Base-by-base conservation (phyloP, 2,329 filamentous ascomycete genomes). In the Aspergillus ruber region DNA sequence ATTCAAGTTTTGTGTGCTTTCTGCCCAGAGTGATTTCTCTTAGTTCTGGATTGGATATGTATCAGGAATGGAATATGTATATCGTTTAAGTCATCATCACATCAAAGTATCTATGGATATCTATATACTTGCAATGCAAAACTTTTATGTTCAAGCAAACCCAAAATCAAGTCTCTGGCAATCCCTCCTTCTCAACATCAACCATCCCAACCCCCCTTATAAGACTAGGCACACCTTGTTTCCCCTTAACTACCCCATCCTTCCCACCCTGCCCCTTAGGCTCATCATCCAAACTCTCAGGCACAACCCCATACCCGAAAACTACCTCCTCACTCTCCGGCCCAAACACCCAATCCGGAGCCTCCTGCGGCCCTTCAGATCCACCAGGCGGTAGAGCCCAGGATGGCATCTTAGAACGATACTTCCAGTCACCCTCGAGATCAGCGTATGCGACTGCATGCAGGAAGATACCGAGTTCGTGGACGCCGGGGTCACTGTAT, bases 371-470 rank as follows among this genome's bases (percentile, higher is more conserved):
- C 0, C 90, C 90, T 41, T 80, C 80, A 60, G 79, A 74, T 1
- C 86, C 88, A 12, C 76, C 71, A 0, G 90, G 90, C 6, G 91
- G 90, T 47, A 95, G 67, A 13, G 90, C 91, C 93, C 93, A 98
- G 17, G 74, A 74, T 1, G 93, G 93, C 63, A 96, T 74, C 20
- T 83, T 80, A 56, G 90, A 96, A 61, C 85, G 81, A 67, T 96
- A 97, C 45, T 83, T 83, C 93, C 93, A 98, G 45, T 77, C 77
- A 3, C 90, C 91, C 21, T 83, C 82, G 21, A 83, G 80, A 65
- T 91, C 90, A 56, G 91, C 85, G 66, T 98, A 98, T 41, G 88
- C 83, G 51, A 90, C 81, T 48, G 91, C 94, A 72, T 98, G 93
- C 52, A 98, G 76, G 79, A 91, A 98, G 36, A 98, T 85, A 0